Evolutionary conservation across 305 asterid genomes (phyloP).

Genomic region (Ruellia speciosa): DNA sequence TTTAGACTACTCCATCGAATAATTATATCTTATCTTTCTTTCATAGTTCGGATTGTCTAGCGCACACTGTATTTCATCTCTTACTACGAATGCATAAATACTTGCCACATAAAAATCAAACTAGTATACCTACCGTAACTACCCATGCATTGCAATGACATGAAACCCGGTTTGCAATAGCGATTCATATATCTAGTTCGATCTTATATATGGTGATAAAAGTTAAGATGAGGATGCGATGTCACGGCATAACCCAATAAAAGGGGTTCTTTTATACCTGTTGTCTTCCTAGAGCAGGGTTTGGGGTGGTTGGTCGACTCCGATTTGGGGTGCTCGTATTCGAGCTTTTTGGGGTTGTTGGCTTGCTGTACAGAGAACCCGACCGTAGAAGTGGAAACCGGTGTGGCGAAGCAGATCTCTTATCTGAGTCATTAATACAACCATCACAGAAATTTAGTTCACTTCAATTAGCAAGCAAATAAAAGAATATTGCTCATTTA

Average conservation of each 20-base stretch:
- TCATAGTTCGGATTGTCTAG: no score
- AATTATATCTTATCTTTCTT: no score
- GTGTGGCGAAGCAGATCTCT: constrained; percentile 64
- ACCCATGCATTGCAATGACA: no score
- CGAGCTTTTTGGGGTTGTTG: constrained; percentile 60
- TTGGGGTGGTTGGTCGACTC: constrained; percentile 67
- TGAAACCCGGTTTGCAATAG: background rate
- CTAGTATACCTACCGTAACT: no score
- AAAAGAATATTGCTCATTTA: background rate
- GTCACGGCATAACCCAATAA: background rate
- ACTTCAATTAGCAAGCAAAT: background rate
- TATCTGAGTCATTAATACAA: constrained; percentile 40
- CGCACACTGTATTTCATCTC: no score
- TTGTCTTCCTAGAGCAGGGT: constrained; percentile 50
- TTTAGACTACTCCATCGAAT: no score
- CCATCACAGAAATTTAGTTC: constrained; percentile 1
- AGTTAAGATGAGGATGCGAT: background rate
- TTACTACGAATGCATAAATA: no score
- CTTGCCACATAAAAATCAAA: no score
- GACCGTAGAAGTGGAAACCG: constrained; percentile 76
- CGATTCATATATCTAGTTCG: background rate
- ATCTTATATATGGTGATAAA: no score
- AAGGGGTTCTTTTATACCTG: constrained; percentile 30
- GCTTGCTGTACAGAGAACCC: constrained; percentile 60
- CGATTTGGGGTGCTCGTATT: constrained; percentile 58